phyloP scores from a whole-genome alignment of 1,284 basidiomycete species.

The Sanghuangporus weigelae region DNA sequence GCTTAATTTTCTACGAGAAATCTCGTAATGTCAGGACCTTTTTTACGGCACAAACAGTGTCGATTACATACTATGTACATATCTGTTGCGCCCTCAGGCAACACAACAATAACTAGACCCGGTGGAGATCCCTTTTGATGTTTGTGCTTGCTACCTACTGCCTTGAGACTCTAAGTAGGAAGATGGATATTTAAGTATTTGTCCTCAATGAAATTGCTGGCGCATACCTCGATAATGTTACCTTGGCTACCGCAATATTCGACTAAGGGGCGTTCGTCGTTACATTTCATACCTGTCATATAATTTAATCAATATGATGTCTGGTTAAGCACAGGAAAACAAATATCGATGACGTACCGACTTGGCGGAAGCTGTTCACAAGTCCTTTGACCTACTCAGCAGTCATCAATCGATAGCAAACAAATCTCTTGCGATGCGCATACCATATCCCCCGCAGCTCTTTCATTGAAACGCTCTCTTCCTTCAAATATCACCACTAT shows the following conservation, averaged over 20 bases:
- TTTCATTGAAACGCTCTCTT: conserved; percentile 42
- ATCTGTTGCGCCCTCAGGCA: conserved; percentile 71
- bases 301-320: background rate
- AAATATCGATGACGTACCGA: conserved; percentile 41
- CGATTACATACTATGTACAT: conserved; percentile 50
- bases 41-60: background rate
- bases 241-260: conserved; percentile 51
- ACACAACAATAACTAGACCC: conserved; percentile 55
- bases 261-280: conserved; percentile 37
- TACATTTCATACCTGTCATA: conserved; percentile 45
- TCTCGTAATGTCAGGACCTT: background rate
- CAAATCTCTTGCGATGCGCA: background rate
- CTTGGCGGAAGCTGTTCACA: conserved; percentile 39
- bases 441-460: conserved; percentile 39
- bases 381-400: conserved; percentile 37
- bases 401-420: background rate
- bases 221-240: conserved; percentile 40
- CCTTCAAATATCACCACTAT: conserved; percentile 60
- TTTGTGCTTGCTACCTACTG: conserved; percentile 38
- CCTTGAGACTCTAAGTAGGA: conserved; percentile 39
- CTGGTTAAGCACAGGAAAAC: background rate
- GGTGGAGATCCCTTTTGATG: conserved; percentile 36
- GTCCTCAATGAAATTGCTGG: background rate
- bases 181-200: background rate
- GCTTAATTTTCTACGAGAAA: conserved; percentile 44